Evolutionary conservation across 139 green algal species (phyloP), one percentile per base, ranked within the genome.

Genomic region (Bryopsis sp.): DNA sequence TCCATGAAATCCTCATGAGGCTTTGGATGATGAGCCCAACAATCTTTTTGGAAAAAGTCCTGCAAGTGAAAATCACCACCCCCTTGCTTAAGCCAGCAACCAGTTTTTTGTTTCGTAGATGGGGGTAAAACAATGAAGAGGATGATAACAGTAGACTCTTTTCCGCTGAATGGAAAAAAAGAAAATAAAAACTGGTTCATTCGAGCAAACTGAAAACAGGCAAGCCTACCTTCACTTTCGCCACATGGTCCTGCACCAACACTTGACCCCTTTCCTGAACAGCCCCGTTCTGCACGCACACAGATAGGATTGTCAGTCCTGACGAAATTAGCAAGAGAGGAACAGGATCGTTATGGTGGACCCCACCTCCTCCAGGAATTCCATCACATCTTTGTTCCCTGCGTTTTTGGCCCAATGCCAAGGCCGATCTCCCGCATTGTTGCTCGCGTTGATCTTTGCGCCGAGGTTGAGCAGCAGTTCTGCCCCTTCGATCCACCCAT

Each of bases 191-290:
- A 19, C 24, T 31, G 22, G 29, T 61, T 5, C 19, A 33, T 22
- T 4, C 22, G 37, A 24, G 36, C 31, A 35, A n/a, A 47, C 8
- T 60, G 4, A 7, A 6, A 4, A 15, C 22, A 34, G 4, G n/a
- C 32, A 64, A 58, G 34, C 50, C 5, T 47, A 86, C 88, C 79
- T 95, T 94, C 47, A 97, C 90, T 70, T 97, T 97, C 39, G 92
- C 89, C 4, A 97, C 81, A 65, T 97, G 89, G 76, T 97, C 92
- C 50, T 85, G 88, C 37, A 97, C 91, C 70, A 97, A 72, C 39
- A 97, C 91, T 50, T 86, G 69, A 3, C 92, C 92, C 32, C 77
- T 64, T n/a, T 88, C 70, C 48, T 83, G 85, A 24, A 4, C 72
- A 0, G 87, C 88, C 26, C 92, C 92, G 39, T 88, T 81, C 85